Conservation (phyloP, 78 protist genomes). For the Neovahlkampfia damariscottae region DNA sequence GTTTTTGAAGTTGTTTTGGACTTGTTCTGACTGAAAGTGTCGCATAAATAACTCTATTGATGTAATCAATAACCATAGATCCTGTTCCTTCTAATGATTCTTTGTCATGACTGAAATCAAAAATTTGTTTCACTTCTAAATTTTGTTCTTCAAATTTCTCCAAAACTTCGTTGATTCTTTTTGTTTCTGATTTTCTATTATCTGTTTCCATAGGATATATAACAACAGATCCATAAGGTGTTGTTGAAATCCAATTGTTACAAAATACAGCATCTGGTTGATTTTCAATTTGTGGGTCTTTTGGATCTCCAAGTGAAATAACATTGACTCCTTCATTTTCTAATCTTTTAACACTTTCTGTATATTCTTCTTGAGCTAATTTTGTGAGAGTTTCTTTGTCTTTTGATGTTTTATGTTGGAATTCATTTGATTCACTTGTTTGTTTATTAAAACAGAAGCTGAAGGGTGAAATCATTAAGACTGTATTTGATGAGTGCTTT, state of each 20-base stretch:
- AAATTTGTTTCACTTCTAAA: not conserved
- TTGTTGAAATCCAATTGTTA: conserved; percentile 53
- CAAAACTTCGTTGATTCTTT: not conserved
- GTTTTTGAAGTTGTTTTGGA: not conserved
- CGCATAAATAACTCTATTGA: conserved; percentile 25
- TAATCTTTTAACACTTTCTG: not conserved
- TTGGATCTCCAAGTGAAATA: not conserved
- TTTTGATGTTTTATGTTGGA: not conserved
- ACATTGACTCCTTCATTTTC: too few species aligned
- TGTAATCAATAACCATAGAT: conserved; percentile 25
- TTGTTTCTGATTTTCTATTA: conserved; percentile 8
- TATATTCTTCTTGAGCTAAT: not conserved
- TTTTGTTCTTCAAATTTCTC: not conserved
- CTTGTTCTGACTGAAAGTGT: conserved; percentile 18
- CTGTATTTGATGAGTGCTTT: not conserved
- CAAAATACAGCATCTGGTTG: conserved; percentile 22
- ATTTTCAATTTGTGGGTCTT: not conserved
- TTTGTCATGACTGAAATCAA: not conserved
- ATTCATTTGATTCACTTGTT: conserved; percentile 12
- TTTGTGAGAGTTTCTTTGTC: not conserved
- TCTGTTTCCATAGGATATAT: conserved; percentile 12
- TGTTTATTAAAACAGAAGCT: conserved; percentile 7
- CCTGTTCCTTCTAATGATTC: conserved; percentile 39
- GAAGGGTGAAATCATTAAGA: conserved; percentile 13
- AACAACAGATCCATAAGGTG: not conserved